phyloP scores from a whole-genome alignment of 257 asterid genomes.

The Lithospermum erythrorhizon region DNA sequence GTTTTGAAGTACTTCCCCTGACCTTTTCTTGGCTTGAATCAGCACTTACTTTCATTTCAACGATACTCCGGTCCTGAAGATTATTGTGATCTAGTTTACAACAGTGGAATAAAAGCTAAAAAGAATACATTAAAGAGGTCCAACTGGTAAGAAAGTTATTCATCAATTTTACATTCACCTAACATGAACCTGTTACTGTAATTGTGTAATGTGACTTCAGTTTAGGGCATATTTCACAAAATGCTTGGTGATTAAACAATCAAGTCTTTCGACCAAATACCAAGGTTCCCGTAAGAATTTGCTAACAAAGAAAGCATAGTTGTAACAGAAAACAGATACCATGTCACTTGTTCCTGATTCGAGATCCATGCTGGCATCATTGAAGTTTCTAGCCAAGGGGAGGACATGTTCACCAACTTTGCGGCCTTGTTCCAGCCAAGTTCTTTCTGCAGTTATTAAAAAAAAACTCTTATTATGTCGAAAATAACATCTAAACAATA shows the following conservation, averaged over 20 bases:
- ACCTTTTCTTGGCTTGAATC: slow-evolving; percentile 34
- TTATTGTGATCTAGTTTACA: slow-evolving; percentile 2
- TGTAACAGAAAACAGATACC: slow-evolving; percentile 36
- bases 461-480: neutral
- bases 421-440: slow-evolving; percentile 89
- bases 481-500: slow-evolving; percentile 3
- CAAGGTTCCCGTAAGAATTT: neutral
- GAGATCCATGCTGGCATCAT: slow-evolving; percentile 51
- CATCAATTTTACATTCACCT: neutral
- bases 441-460: slow-evolving; percentile 46
- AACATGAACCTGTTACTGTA: neutral
- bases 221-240: neutral
- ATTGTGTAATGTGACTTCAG: neutral
- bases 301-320: neutral
- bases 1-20: slow-evolving; percentile 66
- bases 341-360: slow-evolving; percentile 48
- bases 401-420: slow-evolving; percentile 91
- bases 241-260: neutral
- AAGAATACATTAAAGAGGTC: neutral
- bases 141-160: neutral
- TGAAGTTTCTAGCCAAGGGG: slow-evolving; percentile 94
- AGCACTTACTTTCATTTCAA: slow-evolving; percentile 40
- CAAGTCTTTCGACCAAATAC: neutral
- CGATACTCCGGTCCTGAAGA: slow-evolving; percentile 34
- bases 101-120: neutral